Percentiles rank a stretch among this genome's conserved stretches.
phyloP scores from a whole-genome alignment of 192 early-diverging fungal genomes.

The Glomus cerebriforme region DNA sequence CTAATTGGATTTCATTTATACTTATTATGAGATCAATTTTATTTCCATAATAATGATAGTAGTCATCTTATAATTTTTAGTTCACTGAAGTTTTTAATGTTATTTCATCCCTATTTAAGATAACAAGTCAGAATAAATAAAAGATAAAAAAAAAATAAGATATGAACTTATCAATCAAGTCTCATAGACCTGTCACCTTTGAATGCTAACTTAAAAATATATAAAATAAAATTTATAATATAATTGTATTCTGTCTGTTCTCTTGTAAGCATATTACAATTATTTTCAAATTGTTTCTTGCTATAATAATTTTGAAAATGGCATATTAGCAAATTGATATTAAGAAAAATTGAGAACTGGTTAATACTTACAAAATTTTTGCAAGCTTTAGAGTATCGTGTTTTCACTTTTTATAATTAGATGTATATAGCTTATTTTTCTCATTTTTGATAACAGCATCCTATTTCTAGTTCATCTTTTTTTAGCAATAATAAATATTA shows the following conservation, averaged over 20 bases:
- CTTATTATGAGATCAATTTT: conserved; percentile 5
- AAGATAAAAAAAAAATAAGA: background rate
- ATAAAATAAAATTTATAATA: background rate
- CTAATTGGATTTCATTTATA: background rate
- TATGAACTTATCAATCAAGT: background rate
- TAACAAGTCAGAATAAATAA: background rate
- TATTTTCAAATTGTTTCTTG: background rate
- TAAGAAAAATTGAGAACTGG: background rate
- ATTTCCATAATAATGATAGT: background rate
- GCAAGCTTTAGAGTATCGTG: background rate
- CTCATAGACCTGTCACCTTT: background rate
- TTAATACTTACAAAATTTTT: background rate
- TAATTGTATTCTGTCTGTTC: background rate
- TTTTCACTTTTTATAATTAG: background rate
- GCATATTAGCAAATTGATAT: background rate
- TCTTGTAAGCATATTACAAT: background rate
- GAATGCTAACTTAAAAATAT: background rate
- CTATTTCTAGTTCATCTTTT: background rate
- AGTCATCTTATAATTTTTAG: background rate
- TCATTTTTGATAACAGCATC: background rate
- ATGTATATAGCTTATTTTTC: background rate
- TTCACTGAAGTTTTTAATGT: background rate
- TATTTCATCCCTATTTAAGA: background rate
- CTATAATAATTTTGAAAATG: background rate
- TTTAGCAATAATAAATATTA: conserved; percentile 5